phyloP scores from a whole-genome alignment of 1,284 basidiomycete species.

The Sphagnurus paluster region DNA sequence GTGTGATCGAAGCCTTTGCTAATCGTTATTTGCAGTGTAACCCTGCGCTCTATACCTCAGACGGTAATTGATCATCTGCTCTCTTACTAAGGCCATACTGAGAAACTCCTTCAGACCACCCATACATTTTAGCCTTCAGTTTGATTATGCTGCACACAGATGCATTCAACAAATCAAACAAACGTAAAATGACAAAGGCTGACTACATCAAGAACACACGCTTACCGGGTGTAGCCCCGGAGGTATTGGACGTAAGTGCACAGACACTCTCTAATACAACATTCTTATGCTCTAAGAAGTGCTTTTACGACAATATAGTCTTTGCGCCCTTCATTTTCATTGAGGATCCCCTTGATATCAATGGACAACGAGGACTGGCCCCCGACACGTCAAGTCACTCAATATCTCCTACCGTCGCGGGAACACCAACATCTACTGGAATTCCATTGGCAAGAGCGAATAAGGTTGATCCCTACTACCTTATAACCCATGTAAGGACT shows the following conservation, averaged over 20 bases:
- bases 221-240: conserved; percentile 81
- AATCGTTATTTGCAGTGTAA: conserved; percentile 85
- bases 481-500: conserved; percentile 75
- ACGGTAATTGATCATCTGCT: conserved; percentile 50
- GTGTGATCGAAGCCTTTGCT: conserved; percentile 96
- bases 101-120: conserved; percentile 65
- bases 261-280: conserved; percentile 1
- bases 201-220: conserved; percentile 93
- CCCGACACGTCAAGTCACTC: conserved; percentile 45
- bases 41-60: conserved; percentile 74
- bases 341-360: conserved; percentile 81
- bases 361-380: conserved; percentile 50
- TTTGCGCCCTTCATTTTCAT: conserved; percentile 96
- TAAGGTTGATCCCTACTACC: conserved; percentile 90
- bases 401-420: conserved; percentile 40
- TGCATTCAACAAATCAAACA: conserved; percentile 97
- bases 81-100: background rate
- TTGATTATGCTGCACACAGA: conserved; percentile 99
- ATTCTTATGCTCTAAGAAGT: conserved; percentile 46
- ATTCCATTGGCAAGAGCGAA: conserved; percentile 58
- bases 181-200: conserved; percentile 94
- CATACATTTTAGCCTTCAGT: conserved; percentile 97
- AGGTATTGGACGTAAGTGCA: conserved; percentile 79
- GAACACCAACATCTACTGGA: conserved; percentile 25
- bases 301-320: conserved; percentile 95